Evolutionary conservation across 495 filamentous ascomycete genomes (phyloP).

Genomic region (Bryoglossum gracile): DNA sequence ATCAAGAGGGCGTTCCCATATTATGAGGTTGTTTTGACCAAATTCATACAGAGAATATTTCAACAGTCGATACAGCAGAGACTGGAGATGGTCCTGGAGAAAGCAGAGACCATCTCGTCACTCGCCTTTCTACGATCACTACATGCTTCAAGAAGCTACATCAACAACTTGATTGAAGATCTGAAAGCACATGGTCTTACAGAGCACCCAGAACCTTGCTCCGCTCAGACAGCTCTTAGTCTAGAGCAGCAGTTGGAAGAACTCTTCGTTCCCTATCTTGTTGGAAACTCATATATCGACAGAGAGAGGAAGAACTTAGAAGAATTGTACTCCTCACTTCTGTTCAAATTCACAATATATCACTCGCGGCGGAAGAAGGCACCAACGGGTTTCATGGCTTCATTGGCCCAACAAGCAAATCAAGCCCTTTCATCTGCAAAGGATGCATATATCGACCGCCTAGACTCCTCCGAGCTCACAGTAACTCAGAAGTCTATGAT

Average conservation of each 20-base stretch:
- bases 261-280: conserved; percentile 90
- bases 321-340: conserved; percentile 82
- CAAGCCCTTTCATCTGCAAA: conserved; percentile 76
- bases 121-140: conserved; percentile 86
- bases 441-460: conserved; percentile 73
- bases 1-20: conserved; percentile 95
- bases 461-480: conserved; percentile 80
- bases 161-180: conserved; percentile 80
- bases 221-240: conserved; percentile 73
- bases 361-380: conserved; percentile 79
- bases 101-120: conserved; percentile 82
- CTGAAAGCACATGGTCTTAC: conserved; percentile 91
- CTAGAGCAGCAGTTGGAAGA: conserved; percentile 97
- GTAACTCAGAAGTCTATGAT: conserved; percentile 79
- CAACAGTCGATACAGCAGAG: conserved; percentile 96
- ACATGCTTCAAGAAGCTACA: conserved; percentile 81
- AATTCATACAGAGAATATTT: conserved; percentile 91
- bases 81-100: conserved; percentile 92
- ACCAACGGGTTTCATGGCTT: conserved; percentile 82
- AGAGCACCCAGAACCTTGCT: conserved; percentile 87
- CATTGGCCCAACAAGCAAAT: conserved; percentile 75
- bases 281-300: conserved; percentile 92
- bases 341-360: conserved; percentile 93
- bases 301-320: conserved; percentile 84
- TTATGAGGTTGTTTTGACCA: conserved; percentile 84